phyloP scores from a whole-genome alignment of 306 rosid species.

The Cucumis melo region DNA sequence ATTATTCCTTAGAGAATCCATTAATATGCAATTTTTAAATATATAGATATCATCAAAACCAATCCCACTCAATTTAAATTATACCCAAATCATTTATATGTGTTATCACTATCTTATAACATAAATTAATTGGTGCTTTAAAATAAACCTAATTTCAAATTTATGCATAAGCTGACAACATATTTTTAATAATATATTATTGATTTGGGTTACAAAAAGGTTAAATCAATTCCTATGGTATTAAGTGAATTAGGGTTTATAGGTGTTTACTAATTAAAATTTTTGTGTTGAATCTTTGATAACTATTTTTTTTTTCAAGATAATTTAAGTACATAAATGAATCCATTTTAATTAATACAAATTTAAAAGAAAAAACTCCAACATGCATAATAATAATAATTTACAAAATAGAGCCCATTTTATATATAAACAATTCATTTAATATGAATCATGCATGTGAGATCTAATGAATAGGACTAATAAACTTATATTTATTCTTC shows the following conservation, averaged over 20 bases:
- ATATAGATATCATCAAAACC: background rate
- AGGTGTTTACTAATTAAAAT: background rate
- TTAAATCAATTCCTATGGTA: too few relatives aligned
- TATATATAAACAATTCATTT: background rate
- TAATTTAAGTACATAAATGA: too few relatives aligned
- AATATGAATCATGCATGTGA: background rate
- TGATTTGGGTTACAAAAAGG: background rate
- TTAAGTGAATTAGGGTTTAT: too few relatives aligned
- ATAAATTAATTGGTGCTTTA: background rate
- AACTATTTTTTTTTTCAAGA: too few relatives aligned
- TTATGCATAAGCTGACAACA: background rate
- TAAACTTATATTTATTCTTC: background rate
- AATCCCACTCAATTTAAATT: background rate
- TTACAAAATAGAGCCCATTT: background rate
- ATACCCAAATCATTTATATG: background rate
- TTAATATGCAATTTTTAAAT: background rate
- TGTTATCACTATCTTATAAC: background rate
- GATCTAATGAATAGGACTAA: background rate
- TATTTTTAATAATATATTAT: background rate
- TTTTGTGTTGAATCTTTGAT: background rate
- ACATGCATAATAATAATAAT: background rate
- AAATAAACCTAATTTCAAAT: background rate
- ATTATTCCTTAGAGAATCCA: background rate
- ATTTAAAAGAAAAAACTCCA: background rate
- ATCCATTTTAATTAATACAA: background rate